phyloP scores from a whole-genome alignment of 2,329 filamentous ascomycete species.

The Aspergillus phoenicis region DNA sequence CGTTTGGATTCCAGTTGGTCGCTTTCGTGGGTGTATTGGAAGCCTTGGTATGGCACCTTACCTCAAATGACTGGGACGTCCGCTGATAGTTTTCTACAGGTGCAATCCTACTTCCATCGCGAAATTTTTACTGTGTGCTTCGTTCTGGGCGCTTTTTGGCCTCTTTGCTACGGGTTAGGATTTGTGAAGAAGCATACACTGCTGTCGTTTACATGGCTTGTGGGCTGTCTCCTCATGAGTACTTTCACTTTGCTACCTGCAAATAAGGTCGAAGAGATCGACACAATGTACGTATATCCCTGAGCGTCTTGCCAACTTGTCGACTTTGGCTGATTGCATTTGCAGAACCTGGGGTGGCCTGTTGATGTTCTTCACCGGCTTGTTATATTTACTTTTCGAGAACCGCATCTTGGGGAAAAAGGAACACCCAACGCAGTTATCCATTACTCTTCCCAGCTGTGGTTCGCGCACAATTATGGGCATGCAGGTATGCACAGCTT shows the following conservation, averaged over 20 bases:
- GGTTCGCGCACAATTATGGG: conserved; percentile 50
- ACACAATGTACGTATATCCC: conserved; percentile 67
- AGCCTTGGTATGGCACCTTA: conserved; percentile 63
- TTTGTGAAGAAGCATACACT: conserved; percentile 70
- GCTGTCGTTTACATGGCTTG: conserved; percentile 70
- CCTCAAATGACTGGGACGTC: background rate
- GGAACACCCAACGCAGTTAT: conserved; percentile 28
- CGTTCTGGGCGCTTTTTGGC: conserved; percentile 76
- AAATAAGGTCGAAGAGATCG: conserved; percentile 77
- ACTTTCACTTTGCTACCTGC: conserved; percentile 86
- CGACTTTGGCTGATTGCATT: background rate
- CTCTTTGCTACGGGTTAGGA: conserved; percentile 67
- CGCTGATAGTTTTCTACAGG: conserved; percentile 53
- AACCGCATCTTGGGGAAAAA: conserved; percentile 57
- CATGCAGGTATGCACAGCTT: conserved; percentile 40
- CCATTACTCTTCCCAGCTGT: conserved; percentile 25
- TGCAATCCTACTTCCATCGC: conserved; percentile 87
- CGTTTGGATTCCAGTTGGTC: conserved; percentile 65
- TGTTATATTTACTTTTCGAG: conserved; percentile 80
- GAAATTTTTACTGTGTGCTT: conserved; percentile 85
- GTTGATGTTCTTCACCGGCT: conserved; percentile 74
- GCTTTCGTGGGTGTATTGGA: conserved; percentile 75
- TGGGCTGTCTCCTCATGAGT: conserved; percentile 82
- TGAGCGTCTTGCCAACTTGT: background rate
- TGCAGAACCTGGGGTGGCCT: conserved; percentile 70